Evolutionary conservation across 2,329 filamentous ascomycete species (phyloP).

Genomic region (Leptographium galeiforme): DNA sequence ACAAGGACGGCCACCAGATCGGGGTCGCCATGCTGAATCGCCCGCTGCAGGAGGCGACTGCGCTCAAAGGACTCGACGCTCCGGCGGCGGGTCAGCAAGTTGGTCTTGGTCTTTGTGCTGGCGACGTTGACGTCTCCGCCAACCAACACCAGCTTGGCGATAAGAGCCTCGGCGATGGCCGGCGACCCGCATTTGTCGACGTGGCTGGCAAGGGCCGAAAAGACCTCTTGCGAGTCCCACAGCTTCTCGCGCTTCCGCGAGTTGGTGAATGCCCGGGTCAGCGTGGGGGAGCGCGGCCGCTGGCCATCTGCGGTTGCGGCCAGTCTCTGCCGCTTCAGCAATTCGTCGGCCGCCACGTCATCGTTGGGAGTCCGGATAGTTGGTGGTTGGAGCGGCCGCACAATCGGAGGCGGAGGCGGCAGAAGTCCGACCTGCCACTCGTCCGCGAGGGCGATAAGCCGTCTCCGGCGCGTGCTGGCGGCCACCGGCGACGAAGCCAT

Average conservation of each 20-base stretch:
- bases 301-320: constrained; percentile 8
- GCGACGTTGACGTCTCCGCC: constrained; percentile 38
- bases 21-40: constrained; percentile 40
- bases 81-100: constrained; percentile 32
- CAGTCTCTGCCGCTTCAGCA: constrained; percentile 32
- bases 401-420: constrained; percentile 26
- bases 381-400: constrained; percentile 20
- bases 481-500: constrained; percentile 2
- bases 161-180: constrained; percentile 42
- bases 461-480: constrained; percentile 26
- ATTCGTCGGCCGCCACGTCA: constrained; percentile 38
- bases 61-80: constrained; percentile 38
- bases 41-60: constrained; percentile 31
- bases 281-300: constrained; percentile 11
- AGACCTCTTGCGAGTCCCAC: constrained; percentile 40
- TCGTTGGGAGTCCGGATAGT: constrained; percentile 34
- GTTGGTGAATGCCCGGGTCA: constrained; percentile 26
- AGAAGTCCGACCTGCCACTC: constrained; percentile 34
- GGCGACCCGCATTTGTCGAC: constrained; percentile 35
- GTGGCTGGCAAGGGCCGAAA: constrained; percentile 35
- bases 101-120: constrained; percentile 31
- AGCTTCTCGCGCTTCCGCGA: constrained; percentile 18
- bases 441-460: constrained; percentile 35
- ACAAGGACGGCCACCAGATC: constrained; percentile 41
- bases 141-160: constrained; percentile 32